Evolutionary conservation across 2,329 filamentous ascomycete species (phyloP).

Genomic region (Pseudopyrenochaeta lycopersici): DNA sequence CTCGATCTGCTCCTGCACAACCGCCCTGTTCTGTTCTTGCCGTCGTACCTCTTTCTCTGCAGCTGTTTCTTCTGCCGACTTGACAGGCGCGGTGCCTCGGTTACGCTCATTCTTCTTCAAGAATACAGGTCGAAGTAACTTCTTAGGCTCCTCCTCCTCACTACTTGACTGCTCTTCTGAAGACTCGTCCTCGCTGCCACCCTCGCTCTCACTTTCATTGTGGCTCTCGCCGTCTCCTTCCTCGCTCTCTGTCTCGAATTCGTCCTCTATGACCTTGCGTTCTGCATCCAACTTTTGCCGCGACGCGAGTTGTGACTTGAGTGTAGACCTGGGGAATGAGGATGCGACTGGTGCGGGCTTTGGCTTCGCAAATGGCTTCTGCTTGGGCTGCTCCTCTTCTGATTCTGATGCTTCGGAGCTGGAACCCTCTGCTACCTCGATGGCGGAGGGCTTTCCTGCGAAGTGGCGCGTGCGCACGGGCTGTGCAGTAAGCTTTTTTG

Average conservation of each 20-base stretch:
- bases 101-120: conserved; percentile 70
- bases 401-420: conserved; percentile 60
- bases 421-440: conserved; percentile 49
- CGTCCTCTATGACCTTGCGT: conserved; percentile 57
- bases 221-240: conserved; percentile 25
- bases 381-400: conserved; percentile 60
- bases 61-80: conserved; percentile 52
- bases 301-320: conserved; percentile 54
- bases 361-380: conserved; percentile 43
- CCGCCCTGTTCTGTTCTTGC: conserved; percentile 75
- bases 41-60: conserved; percentile 65
- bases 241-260: conserved; percentile 67
- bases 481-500: conserved; percentile 92
- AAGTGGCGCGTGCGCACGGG: conserved; percentile 82
- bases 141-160: conserved; percentile 66
- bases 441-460: conserved; percentile 77
- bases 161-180: conserved; percentile 64
- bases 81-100: conserved; percentile 36
- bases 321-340: conserved; percentile 57
- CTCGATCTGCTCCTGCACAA: conserved; percentile 89
- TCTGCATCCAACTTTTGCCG: conserved; percentile 42
- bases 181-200: conserved; percentile 32
- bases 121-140: conserved; percentile 72
- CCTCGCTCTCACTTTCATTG: conserved; percentile 19
- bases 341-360: conserved; percentile 53